A percentile compares a stretch with the other conserved stretches of the same genome.
Evolutionary conservation across 2,329 filamentous ascomycete species (phyloP).

Genomic region (Meredithiella fracta): DNA sequence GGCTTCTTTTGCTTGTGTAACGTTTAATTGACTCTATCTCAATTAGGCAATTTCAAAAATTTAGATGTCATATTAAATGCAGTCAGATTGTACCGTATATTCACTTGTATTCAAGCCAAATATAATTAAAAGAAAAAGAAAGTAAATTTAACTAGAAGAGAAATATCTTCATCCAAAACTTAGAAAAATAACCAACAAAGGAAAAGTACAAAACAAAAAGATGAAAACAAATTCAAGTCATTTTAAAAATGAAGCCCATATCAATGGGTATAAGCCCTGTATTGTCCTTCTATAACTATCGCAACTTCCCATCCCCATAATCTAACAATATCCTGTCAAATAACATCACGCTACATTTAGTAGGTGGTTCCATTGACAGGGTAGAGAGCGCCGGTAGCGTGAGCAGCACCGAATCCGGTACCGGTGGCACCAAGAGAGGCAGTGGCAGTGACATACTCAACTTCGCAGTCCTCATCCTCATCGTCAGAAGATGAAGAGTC

Average conservation of each 20-base stretch:
- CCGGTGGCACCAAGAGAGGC: conserved; percentile 23
- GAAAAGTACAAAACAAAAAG: conserved; percentile 6
- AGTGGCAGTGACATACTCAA: conserved; percentile 10
- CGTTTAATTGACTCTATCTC: no score
- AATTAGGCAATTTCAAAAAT: no score
- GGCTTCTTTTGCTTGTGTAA: no score
- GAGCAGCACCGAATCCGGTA: conserved; percentile 17
- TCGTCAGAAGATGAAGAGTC: conserved; percentile 5
- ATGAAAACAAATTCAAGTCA: conserved; percentile 4
- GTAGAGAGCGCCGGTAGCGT: conserved; percentile 24
- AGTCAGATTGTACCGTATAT: neutral
- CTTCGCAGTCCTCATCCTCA: conserved; percentile 10
- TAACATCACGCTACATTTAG: conserved; percentile 16
- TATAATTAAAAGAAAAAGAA: neutral
- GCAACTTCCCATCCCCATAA: neutral
- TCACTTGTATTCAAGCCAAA: neutral
- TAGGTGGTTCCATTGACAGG: conserved; percentile 23
- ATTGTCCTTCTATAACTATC: neutral
- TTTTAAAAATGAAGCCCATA: conserved; percentile 3
- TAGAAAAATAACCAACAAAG: neutral
- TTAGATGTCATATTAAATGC: no score
- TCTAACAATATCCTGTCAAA: neutral
- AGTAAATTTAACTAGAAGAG: neutral
- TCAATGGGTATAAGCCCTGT: neutral
- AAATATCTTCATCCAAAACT: neutral